Base-by-base conservation (phyloP, 495 filamentous ascomycete species). In the Penicillium alfredii region DNA sequence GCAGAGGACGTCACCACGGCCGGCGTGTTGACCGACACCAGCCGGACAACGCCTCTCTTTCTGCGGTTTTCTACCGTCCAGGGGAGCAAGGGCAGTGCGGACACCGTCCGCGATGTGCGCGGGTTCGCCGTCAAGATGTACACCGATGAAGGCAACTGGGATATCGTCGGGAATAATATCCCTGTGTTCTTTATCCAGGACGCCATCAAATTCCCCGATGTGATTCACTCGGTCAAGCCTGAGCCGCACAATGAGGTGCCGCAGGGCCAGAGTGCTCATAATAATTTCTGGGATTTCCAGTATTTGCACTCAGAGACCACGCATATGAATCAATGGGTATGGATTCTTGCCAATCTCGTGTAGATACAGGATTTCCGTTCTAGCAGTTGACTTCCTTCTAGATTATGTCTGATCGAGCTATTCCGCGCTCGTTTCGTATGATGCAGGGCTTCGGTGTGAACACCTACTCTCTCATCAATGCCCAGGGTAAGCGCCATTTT, bases 381-480 rank as follows among this genome's bases (percentile, higher is more conserved):
- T 42, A 26, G 36, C 27, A 7, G 10, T 24, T 7, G 22, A 24
- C 4, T n/a, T n/a, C n/a, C n/a, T 30, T 33, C 11, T 51, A 60
- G 85, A 67, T 80, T 32, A 82, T 85, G 81, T 81, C 73, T 26
- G 87, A 93, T 53, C 75, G 84, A 8, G 77, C 69, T 19, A 90
- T 90, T 35, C 88, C 88, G 12, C 75, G 86, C 4, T 88, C 82
- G 2, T 86, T 69, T 50, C 80, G 80, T 15, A 92, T 90, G 84
- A 90, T 93, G 83, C 82, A 93, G 52, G 88, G 88, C 0, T 93
- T 92, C 42, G 86, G 88, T 27, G 87, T 93, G 38, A 88, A 93
- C 54, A 92, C 88, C 0, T 93, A 72, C 53, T 81, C 74, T 2
- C 66, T 93, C 2, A 64, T 76, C 34, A 90, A 92, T 44, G 73